phyloP scores from a whole-genome alignment of 2,329 filamentous ascomycete genomes.

The Fusarium veterinarium region DNA sequence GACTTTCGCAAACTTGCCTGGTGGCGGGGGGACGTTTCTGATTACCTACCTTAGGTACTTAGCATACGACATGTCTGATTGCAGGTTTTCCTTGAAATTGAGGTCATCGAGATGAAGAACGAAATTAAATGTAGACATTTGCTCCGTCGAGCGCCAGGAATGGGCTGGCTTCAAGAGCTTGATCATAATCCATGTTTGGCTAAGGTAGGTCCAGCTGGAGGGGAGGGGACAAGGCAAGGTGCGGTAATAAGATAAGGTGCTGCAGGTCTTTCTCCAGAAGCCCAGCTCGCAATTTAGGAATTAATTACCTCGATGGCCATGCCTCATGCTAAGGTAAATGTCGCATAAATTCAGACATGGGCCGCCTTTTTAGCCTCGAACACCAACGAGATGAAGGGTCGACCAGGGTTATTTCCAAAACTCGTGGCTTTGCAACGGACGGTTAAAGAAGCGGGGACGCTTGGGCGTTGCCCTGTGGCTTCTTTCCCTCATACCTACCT shows the following conservation, averaged over 20 bases:
- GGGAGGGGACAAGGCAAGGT: constrained; percentile 6
- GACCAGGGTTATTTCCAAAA: constrained; percentile 30
- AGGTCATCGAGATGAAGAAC: constrained; percentile 23
- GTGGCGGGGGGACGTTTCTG: constrained; percentile 2
- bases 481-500: constrained; percentile 1
- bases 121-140: constrained; percentile 2
- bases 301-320: background rate
- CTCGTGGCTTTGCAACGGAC: constrained; percentile 34
- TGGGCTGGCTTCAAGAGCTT: constrained; percentile 24
- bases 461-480: constrained; percentile 15
- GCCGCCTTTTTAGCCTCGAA: constrained; percentile 34
- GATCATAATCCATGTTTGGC: constrained; percentile 11
- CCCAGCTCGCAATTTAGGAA: constrained; percentile 6
- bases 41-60: background rate
- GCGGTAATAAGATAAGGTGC: constrained; percentile 24
- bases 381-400: constrained; percentile 40
- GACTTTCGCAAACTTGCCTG: constrained; percentile 1
- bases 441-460: constrained; percentile 36
- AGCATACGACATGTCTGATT: constrained; percentile 7
- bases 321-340: constrained; percentile 11
- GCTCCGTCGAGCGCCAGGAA: constrained; percentile 19
- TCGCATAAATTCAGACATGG: constrained; percentile 26
- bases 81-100: background rate
- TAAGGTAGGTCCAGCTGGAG: background rate
- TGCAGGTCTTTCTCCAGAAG: constrained; percentile 10